phyloP scores from a whole-genome alignment of 768 basidiomycete species.

The Imleria badia region DNA sequence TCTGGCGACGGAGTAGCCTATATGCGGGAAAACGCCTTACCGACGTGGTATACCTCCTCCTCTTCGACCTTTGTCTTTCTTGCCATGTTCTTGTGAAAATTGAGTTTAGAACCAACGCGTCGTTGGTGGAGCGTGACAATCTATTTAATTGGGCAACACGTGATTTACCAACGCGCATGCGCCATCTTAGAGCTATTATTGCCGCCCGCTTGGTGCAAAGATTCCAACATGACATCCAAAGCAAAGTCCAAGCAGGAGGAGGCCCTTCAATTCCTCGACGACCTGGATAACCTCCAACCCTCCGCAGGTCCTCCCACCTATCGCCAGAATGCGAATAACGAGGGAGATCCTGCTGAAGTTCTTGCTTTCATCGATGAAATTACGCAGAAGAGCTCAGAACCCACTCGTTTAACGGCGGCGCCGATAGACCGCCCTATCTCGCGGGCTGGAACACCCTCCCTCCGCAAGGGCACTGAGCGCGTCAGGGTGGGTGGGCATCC shows the following conservation, averaged over 20 bases:
- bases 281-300: slow-evolving; percentile 80
- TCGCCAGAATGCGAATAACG: slow-evolving; percentile 33
- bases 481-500: slow-evolving; percentile 58
- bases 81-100: slow-evolving; percentile 18
- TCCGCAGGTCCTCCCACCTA: slow-evolving; percentile 27
- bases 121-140: too few relatives aligned
- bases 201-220: not conserved
- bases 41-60: slow-evolving; percentile 47
- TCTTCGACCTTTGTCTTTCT: slow-evolving; percentile 29
- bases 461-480: slow-evolving; percentile 76
- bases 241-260: slow-evolving; percentile 83
- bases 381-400: slow-evolving; percentile 85
- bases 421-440: slow-evolving; percentile 58
- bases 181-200: not conserved
- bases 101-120: not conserved
- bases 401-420: slow-evolving; percentile 56
- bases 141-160: slow-evolving; percentile 7
- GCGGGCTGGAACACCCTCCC: slow-evolving; percentile 66
- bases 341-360: slow-evolving; percentile 77
- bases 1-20: not conserved
- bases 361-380: slow-evolving; percentile 95
- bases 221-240: slow-evolving; percentile 38
- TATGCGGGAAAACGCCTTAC: slow-evolving; percentile 29
- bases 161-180: slow-evolving; percentile 10
- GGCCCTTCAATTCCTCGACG: slow-evolving; percentile 90